Base-by-base conservation (phyloP, 2,329 filamentous ascomycete species). In the Cordyceps cicadae region DNA sequence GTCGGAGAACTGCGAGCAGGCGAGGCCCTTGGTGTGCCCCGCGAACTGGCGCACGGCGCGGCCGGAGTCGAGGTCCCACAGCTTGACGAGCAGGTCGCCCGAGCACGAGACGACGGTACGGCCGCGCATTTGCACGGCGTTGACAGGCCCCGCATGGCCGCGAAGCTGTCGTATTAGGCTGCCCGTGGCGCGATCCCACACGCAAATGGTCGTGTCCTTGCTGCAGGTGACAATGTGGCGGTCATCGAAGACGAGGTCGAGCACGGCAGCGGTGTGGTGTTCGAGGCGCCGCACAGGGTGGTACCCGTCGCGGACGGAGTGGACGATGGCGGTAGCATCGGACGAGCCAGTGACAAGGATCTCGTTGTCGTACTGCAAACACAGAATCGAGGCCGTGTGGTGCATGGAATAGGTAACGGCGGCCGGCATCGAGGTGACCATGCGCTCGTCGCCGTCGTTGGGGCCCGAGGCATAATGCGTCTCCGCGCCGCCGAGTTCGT, bases 331-430 rank as follows among this genome's bases (percentile, higher is more conserved):
- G 34, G 87, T 91, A 56, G 86, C 86, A 73, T 99, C 94, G 0
- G 92, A 97, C 8, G 92, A 97, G 55, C 94, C 94, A 3, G 94
- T 97, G 17, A 97, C 92, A 67, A 99, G 86, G 64, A 97, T 96
- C 52, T 89, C 81, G 56, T 94, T 86, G 70, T 99, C 94, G 72
- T 95, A 99, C 70, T 97, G 92, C 54, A 99, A 81, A 72, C 94
- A 99, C 21, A 99, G 81, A 63, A 99, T 96, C 14, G 92, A 97
- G 2, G 92, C 92, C 65, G 89, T 88, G 77, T 99, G 94, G 73
- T 92, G 90, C 52, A 78, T 75, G 21, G 79, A 72, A 64, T 87
- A 87, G 7, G 81, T 84, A 39, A 81, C 79, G 0, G 81, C 78
- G 2, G 77, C 73, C 11, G 85, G 86, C 49, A 77, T 74, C 15